A percentile compares a stretch with the other conserved stretches of the same genome.
These are phyloP conservation scores for Amaranthus tricolor DNA, from an alignment of 179 eudicot species.

Conservation along the genomic window DNA sequence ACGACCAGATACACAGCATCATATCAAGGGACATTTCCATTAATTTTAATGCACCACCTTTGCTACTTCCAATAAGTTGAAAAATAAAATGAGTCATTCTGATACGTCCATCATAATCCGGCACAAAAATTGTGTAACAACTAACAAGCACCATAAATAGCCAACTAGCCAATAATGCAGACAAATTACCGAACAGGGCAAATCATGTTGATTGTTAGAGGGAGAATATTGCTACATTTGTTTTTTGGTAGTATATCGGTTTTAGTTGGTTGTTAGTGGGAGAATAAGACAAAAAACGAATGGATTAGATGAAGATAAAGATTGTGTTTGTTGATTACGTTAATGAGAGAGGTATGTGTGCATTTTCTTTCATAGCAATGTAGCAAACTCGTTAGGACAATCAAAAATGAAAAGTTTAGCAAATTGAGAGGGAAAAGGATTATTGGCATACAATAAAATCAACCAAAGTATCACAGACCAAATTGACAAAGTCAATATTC, in stretches of 20 bases:
- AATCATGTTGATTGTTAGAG: background rate
- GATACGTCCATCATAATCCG: background rate
- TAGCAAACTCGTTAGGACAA: too few relatives aligned
- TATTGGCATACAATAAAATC: too few relatives aligned
- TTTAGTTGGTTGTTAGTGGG: too few relatives aligned
- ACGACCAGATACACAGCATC: background rate
- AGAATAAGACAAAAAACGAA: too few relatives aligned
- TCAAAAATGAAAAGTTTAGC: too few relatives aligned
- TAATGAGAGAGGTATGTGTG: too few relatives aligned
- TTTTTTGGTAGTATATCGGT: too few relatives aligned
- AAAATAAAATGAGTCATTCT: background rate
- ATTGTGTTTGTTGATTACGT: too few relatives aligned
- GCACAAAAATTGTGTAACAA: background rate
- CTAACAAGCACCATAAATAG: background rate
- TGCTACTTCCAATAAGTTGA: background rate
- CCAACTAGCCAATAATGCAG: background rate
- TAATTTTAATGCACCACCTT: background rate
- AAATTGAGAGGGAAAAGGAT: too few relatives aligned
- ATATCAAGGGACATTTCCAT: background rate
- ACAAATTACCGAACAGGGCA: background rate
- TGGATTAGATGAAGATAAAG: too few relatives aligned
- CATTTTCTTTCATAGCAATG: too few relatives aligned
- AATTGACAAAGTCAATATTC: background rate
- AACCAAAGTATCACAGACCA: background rate
- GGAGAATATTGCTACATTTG: too few relatives aligned